phyloP scores from a whole-genome alignment of 2,329 filamentous ascomycete genomes.

The Dactylellina haptotyla region DNA sequence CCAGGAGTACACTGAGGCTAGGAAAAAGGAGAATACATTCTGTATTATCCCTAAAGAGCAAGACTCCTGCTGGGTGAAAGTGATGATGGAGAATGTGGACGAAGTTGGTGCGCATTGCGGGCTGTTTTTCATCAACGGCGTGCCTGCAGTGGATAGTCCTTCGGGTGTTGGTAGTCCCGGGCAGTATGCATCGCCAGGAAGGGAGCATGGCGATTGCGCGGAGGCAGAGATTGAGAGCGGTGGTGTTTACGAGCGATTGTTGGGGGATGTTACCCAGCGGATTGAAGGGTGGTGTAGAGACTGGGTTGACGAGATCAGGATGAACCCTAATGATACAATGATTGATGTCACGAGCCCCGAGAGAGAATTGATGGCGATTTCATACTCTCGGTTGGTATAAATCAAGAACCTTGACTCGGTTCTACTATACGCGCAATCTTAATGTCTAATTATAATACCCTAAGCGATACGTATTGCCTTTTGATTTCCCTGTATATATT shows the following conservation, averaged over 20 bases:
- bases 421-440: too few relatives aligned
- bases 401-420: too few relatives aligned
- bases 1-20: constrained; percentile 56
- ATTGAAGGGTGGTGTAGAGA: constrained; percentile 74
- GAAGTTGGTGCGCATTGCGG: constrained; percentile 87
- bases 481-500: too few relatives aligned
- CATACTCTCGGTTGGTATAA: too few relatives aligned
- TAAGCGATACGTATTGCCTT: too few relatives aligned
- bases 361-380: too few relatives aligned
- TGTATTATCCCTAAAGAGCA: constrained; percentile 74
- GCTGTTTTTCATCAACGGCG: constrained; percentile 69
- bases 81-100: constrained; percentile 84
- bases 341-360: too few relatives aligned
- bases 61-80: constrained; percentile 78
- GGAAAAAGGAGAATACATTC: constrained; percentile 73
- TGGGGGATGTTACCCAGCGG: constrained; percentile 66
- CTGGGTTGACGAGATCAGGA: constrained; percentile 30
- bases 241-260: background rate
- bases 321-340: too few relatives aligned
- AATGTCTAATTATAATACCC: too few relatives aligned
- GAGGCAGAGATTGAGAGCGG: background rate
- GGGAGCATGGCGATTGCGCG: background rate
- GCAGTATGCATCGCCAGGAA: background rate
- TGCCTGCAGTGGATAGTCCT: constrained; percentile 60
- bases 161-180: constrained; percentile 68